phyloP scores from a whole-genome alignment of 305 asterid species.

The Fraxinus ornus region DNA sequence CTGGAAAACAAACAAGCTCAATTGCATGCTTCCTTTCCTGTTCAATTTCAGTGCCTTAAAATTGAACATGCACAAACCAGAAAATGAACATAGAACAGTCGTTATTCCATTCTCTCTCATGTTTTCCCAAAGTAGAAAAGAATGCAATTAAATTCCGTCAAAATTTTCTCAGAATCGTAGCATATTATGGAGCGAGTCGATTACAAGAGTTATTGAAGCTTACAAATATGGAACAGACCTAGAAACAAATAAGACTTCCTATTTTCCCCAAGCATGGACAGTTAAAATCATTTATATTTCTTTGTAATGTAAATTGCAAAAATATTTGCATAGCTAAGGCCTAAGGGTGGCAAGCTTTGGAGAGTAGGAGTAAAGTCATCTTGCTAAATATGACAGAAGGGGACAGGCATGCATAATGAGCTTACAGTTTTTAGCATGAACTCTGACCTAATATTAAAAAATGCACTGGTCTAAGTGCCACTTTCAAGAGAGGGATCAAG shows the following conservation, averaged over 20 bases:
- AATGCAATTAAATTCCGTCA: not conserved
- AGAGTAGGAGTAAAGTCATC: not conserved
- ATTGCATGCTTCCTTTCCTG: not conserved
- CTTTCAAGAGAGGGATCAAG: not conserved
- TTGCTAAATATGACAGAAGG: not conserved
- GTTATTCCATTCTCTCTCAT: not conserved
- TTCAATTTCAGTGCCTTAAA: not conserved
- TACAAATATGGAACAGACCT: not conserved
- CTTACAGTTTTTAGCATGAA: not conserved
- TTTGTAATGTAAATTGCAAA: not conserved
- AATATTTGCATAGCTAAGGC: not conserved
- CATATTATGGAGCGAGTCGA: not conserved
- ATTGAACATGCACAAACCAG: not conserved
- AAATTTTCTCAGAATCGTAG: not conserved
- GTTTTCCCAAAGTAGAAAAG: not conserved
- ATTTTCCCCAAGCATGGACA: not conserved
- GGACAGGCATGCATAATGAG: not conserved
- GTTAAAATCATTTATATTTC: not conserved
- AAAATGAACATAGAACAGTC: not conserved
- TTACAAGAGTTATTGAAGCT: not conserved
- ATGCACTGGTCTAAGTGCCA: not conserved
- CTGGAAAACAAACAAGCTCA: not conserved
- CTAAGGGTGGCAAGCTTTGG: not conserved
- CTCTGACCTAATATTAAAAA: not conserved
- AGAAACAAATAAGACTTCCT: not conserved